Evolutionary conservation across 768 basidiomycete species (phyloP), one percentile per base, ranked within the genome.

Genomic region (Epithele typhae): DNA sequence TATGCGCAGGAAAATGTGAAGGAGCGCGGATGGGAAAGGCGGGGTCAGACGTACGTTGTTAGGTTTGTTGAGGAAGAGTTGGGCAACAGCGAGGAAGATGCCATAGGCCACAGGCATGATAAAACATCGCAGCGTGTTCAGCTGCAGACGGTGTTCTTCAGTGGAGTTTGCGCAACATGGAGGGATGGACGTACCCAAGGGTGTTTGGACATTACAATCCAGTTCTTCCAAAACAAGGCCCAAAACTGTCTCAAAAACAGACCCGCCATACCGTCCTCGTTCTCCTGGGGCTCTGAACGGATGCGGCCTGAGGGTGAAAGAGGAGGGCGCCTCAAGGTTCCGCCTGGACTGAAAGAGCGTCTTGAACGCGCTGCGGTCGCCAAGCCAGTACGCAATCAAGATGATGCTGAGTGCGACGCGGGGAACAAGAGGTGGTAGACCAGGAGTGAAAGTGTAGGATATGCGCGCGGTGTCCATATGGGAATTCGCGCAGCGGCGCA

Each of bases 211-310:
- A 86, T 68, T 0, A 84, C 70, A 33, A 86, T 84, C 81, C 81
- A 84, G 54, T 86, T 86, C 69, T 87, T 87, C 75, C 78, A 73
- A 46, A 76, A 73, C 18, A 87, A 63, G 1, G 76, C 78, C 2
- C 64, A 60, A 48, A 82, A 73, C 65, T 87, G 85, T 17, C 75
- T 70, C 70, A 77, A 75, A 58, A 85, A 82, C 27, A 81, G 40
- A 21, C 33, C 24, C 21, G 21, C 25, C 33, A 12, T 34, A n/a
- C n/a, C n/a, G n/a, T n/a, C n/a, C n/a, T n/a, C n/a, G n/a, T n/a
- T n/a, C n/a, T n/a, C n/a, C n/a, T n/a, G n/a, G n/a, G n/a, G n/a
- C n/a, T n/a, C n/a, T n/a, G n/a, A n/a, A n/a, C n/a, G n/a, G n/a
- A n/a, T n/a, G n/a, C n/a, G n/a, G n/a, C n/a, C n/a, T n/a, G n/a